These are phyloP conservation scores for Roridomyces roridus DNA, from an alignment of 768 basidiomycete genomes.

Conservation along the genomic window DNA sequence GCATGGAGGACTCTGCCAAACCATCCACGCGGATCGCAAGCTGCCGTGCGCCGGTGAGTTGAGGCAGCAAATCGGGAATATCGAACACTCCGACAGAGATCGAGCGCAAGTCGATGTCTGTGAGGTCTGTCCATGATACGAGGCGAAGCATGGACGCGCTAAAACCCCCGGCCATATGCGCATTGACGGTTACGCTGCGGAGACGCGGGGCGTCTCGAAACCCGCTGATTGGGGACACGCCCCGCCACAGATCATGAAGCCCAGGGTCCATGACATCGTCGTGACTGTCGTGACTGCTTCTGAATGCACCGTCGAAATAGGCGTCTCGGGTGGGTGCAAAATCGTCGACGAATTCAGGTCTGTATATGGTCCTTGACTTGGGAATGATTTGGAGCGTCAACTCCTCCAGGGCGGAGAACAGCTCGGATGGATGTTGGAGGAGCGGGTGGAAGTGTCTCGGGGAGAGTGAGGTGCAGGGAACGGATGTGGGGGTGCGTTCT, in stretches of 20 bases:
- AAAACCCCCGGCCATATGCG: not conserved
- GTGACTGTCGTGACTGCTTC: no score
- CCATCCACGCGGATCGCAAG: no score
- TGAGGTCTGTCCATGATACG: not conserved
- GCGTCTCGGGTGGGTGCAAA: no score
- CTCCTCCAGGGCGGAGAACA: not conserved
- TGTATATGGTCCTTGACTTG: not conserved
- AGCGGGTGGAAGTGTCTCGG: not conserved
- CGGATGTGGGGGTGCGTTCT: not conserved
- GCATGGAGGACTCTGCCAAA: no score
- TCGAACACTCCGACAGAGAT: no score
- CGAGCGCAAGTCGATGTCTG: not conserved
- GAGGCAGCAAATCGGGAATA: no score
- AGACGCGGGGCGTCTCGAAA: not conserved
- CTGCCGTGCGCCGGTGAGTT: no score
- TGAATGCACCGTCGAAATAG: no score
- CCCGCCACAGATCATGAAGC: no score
- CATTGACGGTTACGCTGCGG: not conserved
- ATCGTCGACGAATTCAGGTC: not conserved
- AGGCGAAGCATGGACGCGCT: not conserved
- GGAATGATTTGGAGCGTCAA: not conserved
- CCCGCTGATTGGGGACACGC: no score
- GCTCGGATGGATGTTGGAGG: not conserved
- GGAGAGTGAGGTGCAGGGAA: not conserved
- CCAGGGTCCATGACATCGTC: no score